Percentiles rank a stretch among this genome's conserved stretches.
Conservation (phyloP, 2,329 filamentous ascomycete species). For the Aspergillus spinulosporus region DNA sequence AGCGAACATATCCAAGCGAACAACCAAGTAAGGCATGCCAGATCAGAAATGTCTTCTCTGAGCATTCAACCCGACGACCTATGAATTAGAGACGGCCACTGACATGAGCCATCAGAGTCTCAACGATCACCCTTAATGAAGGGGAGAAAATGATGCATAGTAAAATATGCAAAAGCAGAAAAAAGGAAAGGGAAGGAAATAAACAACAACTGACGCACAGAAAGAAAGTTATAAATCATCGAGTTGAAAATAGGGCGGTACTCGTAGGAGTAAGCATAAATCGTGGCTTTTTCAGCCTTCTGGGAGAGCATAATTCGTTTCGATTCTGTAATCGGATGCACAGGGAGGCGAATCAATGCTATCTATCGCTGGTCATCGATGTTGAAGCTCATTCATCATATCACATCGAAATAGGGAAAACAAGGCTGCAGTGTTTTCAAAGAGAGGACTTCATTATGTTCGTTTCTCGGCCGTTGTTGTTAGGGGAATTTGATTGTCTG, state of each 20-base stretch:
- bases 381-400: conserved; percentile 27
- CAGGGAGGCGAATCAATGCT: conserved; percentile 28
- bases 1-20: conserved; percentile 2
- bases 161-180: too few relatives aligned
- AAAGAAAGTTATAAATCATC: conserved; percentile 2
- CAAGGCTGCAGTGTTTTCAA: not conserved
- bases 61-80: conserved; percentile 6
- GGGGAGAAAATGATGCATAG: conserved; percentile 4
- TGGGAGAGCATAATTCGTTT: conserved; percentile 20
- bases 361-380: conserved; percentile 35
- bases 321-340: conserved; percentile 14
- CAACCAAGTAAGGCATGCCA: not conserved
- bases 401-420: conserved; percentile 15
- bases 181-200: conserved; percentile 2
- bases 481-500: conserved; percentile 23
- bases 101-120: conserved; percentile 18
- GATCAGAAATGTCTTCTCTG: conserved; percentile 18
- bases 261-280: conserved; percentile 14
- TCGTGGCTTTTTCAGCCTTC: conserved; percentile 19
- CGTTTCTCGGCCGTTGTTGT: conserved; percentile 23
- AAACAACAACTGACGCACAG: not conserved
- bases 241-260: conserved; percentile 6
- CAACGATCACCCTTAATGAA: conserved; percentile 12
- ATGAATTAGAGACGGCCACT: conserved; percentile 13
- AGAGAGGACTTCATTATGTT: conserved; percentile 19